Evolutionary conservation across 1,284 basidiomycete species (phyloP), one percentile per base, ranked within the genome.

Genomic region (Tilletia walkeri): DNA sequence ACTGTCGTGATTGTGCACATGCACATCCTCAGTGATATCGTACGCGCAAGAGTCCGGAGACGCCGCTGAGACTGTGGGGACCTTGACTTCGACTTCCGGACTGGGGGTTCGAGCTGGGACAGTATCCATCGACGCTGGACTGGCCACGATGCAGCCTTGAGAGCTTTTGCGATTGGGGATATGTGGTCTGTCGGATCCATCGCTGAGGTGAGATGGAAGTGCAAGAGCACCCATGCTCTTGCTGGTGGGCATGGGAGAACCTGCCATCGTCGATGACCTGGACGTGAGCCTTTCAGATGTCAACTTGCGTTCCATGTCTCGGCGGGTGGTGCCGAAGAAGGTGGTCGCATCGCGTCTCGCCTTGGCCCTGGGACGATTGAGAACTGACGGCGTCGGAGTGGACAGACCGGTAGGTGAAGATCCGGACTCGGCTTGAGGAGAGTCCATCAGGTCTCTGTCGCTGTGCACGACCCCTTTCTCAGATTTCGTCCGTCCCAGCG

Each of bases 301-400:
- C 16, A 63, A 14, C 59, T 63, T 63, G 34, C 59, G 59, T 20
- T 63, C 59, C 30, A 16, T 38, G 38, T 63, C 59, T 38, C 59
- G 59, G 4, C 59, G 34, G 14, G 18, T 63, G 12, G 59, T 63
- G 30, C 59, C 59, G 59, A 63, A 63, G 34, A 63, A 63, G 12
- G 38, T 36, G 1, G 59, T 38, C n/a, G 59, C 34, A 38, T 63
- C 36, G 20, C 59, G 12, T 34, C 59, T 38, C 6, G 59, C 14
- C 34, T 63, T 63, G 34, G 34, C 34, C 5, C 59, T 10, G 3
- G 59, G 59, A 18, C 59, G 59, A 39, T 63, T 38, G 30, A 63
- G 36, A 14, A 63, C 59, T 20, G 54, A 56, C 12, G 4, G 20
- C 54, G 41, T 14, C 14, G 41, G 41, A 45, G 41, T 45, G 14